Percentiles rank a stretch among this genome's conserved stretches.
Conservation (phyloP, 2,329 filamentous ascomycete genomes). For the Aaosphaeria pasadenensis region DNA sequence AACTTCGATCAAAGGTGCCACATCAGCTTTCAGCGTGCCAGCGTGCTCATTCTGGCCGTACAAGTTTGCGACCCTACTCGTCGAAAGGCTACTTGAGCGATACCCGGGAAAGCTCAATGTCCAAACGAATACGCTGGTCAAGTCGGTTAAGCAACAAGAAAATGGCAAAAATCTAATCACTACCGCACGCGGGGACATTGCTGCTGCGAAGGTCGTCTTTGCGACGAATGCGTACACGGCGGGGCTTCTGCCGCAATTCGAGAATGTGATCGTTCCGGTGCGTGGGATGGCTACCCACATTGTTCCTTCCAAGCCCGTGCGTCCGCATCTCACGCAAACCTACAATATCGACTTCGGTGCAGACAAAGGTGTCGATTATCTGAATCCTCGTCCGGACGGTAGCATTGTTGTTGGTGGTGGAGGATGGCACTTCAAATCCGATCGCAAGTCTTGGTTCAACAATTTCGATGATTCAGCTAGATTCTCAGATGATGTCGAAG, state of each 20-base stretch:
- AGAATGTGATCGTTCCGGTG: conserved; percentile 34
- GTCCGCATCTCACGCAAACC: conserved; percentile 19
- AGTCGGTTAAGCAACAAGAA: conserved; percentile 1
- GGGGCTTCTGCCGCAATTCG: conserved; percentile 29
- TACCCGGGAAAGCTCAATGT: conserved; percentile 16
- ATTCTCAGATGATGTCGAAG: conserved; percentile 39
- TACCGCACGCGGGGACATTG: conserved; percentile 19
- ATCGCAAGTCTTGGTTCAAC: conserved; percentile 44
- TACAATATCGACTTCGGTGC: conserved; percentile 22
- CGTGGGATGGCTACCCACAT: conserved; percentile 27
- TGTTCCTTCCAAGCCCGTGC: conserved; percentile 3
- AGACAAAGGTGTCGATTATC: conserved; percentile 6
- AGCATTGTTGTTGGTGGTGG: conserved; percentile 37
- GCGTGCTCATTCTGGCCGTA: conserved; percentile 22
- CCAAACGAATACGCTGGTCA: conserved; percentile 21
- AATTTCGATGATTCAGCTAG: conserved; percentile 46
- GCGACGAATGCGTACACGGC: conserved; percentile 28
- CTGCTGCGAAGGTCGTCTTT: conserved; percentile 18
- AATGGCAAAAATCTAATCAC: conserved; percentile 5
- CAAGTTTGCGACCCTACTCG: conserved; percentile 22
- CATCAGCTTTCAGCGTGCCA: conserved; percentile 15
- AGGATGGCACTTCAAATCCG: conserved; percentile 27
- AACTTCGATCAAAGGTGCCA: conserved; percentile 16
- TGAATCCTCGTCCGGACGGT: conserved; percentile 12
- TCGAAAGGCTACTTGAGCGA: conserved; percentile 10